These are phyloP conservation scores for Nitzschia sp. DNA, from an alignment of 108 stramenopile species.

Conservation along the genomic window DNA sequence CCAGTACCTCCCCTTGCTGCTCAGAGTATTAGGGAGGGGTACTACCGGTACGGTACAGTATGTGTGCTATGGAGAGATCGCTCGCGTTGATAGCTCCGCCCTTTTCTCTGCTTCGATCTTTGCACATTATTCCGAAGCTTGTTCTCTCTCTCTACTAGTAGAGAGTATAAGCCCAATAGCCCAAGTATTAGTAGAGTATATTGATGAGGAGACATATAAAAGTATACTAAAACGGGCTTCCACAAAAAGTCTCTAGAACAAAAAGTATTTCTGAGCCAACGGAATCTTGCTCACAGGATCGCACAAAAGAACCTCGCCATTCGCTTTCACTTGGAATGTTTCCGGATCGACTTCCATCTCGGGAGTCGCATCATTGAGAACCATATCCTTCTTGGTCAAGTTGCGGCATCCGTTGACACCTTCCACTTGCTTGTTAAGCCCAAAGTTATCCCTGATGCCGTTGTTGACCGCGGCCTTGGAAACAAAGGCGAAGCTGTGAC, in stretches of 20 bases:
- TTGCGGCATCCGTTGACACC: conserved; percentile 76
- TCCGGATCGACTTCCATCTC: conserved; percentile 93
- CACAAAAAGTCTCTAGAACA: conserved; percentile 82
- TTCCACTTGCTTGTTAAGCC: conserved; percentile 78
- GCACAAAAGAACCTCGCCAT: conserved; percentile 90
- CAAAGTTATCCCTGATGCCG: conserved; percentile 55
- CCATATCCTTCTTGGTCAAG: conserved; percentile 93
- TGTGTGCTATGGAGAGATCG: too few species aligned
- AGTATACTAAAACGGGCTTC: too few species aligned
- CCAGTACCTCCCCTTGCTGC: too few species aligned
- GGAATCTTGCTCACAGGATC: conserved; percentile 87
- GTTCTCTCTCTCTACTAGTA: too few species aligned
- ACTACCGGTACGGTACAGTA: too few species aligned
- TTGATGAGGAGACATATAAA: too few species aligned
- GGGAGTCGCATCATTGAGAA: conserved; percentile 89
- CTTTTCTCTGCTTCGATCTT: too few species aligned
- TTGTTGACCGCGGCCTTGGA: conserved; percentile 61
- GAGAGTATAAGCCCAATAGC: too few species aligned
- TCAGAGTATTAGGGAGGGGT: too few species aligned
- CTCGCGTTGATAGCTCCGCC: too few species aligned
- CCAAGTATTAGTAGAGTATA: too few species aligned
- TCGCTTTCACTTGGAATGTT: conserved; percentile 93
- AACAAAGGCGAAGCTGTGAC: conserved; percentile 85
- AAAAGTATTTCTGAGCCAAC: conserved; percentile 90
- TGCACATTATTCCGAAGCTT: too few species aligned